Evolutionary conservation across 352 stramenopile genomes (phyloP).

Genomic region (Plasmopara halstedii): DNA sequence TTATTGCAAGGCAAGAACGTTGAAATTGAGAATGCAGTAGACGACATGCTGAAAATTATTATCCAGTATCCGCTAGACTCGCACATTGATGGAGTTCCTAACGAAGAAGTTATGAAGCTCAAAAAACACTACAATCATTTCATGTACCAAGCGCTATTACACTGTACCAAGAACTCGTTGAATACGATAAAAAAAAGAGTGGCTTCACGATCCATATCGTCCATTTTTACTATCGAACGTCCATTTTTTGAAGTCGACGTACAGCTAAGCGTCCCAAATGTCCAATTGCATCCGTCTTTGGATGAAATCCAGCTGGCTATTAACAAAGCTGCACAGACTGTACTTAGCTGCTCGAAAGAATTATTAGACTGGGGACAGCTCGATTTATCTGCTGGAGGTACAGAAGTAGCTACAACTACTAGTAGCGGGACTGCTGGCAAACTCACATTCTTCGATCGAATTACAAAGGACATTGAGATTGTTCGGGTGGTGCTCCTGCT

Average conservation of each 20-base stretch:
- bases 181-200: conserved; percentile 98
- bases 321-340: conserved; percentile 94
- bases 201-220: conserved; percentile 79
- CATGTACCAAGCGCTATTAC: conserved; percentile 96
- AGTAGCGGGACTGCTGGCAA: conserved; percentile 30
- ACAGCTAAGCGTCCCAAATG: conserved; percentile 90
- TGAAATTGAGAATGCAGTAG: conserved; percentile 97
- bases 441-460: conserved; percentile 95
- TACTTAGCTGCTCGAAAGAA: conserved; percentile 96
- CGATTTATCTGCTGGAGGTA: conserved; percentile 34
- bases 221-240: conserved; percentile 88
- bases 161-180: conserved; percentile 97
- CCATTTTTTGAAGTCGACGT: conserved; percentile 99
- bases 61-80: conserved; percentile 92
- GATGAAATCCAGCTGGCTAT: conserved; percentile 98
- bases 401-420: conserved; percentile 4
- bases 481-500: conserved; percentile 95
- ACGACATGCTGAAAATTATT: conserved; percentile 96
- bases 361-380: conserved; percentile 92
- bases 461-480: conserved; percentile 99
- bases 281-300: conserved; percentile 92
- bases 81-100: conserved; percentile 90
- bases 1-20: conserved; percentile 97
- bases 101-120: conserved; percentile 93
- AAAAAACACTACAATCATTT: conserved; percentile 99